phyloP scores from a whole-genome alignment of 2,329 filamentous ascomycete genomes.

The Trichoderma semiorbis region DNA sequence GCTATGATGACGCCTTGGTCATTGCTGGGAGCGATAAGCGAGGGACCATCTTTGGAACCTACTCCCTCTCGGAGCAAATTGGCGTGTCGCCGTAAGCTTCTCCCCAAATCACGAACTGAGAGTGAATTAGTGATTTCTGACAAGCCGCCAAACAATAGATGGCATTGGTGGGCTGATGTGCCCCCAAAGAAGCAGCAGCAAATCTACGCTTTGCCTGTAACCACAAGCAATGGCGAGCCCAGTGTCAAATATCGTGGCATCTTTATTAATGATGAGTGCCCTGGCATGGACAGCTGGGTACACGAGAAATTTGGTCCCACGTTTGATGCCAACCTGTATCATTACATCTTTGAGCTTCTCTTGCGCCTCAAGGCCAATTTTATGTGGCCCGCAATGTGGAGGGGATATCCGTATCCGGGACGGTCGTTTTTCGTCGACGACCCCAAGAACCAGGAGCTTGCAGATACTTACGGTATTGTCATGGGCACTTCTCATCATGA shows the following conservation, averaged over 20 bases:
- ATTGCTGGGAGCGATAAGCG: slow-evolving; percentile 58
- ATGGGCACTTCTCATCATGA: slow-evolving; percentile 64
- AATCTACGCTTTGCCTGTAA: slow-evolving; percentile 45
- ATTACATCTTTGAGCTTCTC: slow-evolving; percentile 60
- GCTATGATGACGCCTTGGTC: slow-evolving; percentile 44
- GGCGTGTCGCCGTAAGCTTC: slow-evolving; percentile 50
- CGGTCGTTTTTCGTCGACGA: slow-evolving; percentile 63
- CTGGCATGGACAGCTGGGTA: slow-evolving; percentile 52
- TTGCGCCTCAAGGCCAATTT: slow-evolving; percentile 60
- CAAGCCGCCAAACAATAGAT: slow-evolving; percentile 29
- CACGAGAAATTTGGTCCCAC: slow-evolving; percentile 46
- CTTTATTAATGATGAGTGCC: slow-evolving; percentile 55
- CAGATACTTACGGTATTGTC: slow-evolving; percentile 61
- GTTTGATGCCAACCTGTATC: slow-evolving; percentile 57
- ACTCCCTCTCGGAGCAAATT: slow-evolving; percentile 59
- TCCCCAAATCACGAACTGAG: background rate
- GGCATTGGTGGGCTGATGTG: slow-evolving; percentile 61
- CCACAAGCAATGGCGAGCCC: slow-evolving; percentile 42
- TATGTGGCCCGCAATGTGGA: slow-evolving; percentile 66
- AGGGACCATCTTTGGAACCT: slow-evolving; percentile 59
- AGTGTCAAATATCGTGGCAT: slow-evolving; percentile 59
- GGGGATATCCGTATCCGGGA: slow-evolving; percentile 43
- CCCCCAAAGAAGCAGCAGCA: slow-evolving; percentile 42
- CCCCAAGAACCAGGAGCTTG: slow-evolving; percentile 52
- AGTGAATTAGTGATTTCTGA: background rate